Evolutionary conservation across 129 eudicot genomes (phyloP), one percentile per base, ranked within the genome.

Genomic region (Kitagawia praeruptora): DNA sequence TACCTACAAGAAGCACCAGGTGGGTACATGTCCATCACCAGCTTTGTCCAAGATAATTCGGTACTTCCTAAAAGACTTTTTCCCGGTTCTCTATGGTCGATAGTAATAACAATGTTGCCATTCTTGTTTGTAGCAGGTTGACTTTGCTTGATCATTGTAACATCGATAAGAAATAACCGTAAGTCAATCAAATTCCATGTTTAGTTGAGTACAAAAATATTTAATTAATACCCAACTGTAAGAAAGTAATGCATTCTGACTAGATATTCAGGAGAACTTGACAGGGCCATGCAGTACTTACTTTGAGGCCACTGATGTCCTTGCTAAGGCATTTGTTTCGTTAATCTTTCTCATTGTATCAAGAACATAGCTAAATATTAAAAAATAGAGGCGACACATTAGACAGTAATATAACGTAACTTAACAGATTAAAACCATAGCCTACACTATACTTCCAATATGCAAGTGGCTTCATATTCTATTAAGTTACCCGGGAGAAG

Each of bases 121-220:
- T 89, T 87, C 83, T 90, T 87, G 90, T 95, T 92, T 92, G 97
- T 83, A 81, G 96, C 97, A 80, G 97, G 97, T 83, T 95, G 96
- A 81, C 99, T 95, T 94, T 90, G 91, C 99, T 95, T 92, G 91
- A 92, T 84, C 96, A 86, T 91, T 78, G 72, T 37, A 87, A 85
- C 87, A 90, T 67, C 77, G 83, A 89, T 44, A 78, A 49, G 83
- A 73, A 51, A 77, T 51, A 87, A 77, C 80, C 49, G 73, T 37
- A 71, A 69, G 70, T 53, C 86, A 81, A 80, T 84, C 78, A 83
- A 75, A 49, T 78, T 47, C 64, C 13, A 46, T 74, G 34, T 71
- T 70, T 48, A 66, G 75, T 5, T 45, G 15, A n/a, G 34, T 61
- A 14, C 6, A 41, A 18, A 40, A 18, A 19, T 8, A 25, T 58